A percentile compares a stretch with the other conserved stretches of the same genome.
Evolutionary conservation across 257 asterid genomes (phyloP).

Genomic region (Perilla frutescens): DNA sequence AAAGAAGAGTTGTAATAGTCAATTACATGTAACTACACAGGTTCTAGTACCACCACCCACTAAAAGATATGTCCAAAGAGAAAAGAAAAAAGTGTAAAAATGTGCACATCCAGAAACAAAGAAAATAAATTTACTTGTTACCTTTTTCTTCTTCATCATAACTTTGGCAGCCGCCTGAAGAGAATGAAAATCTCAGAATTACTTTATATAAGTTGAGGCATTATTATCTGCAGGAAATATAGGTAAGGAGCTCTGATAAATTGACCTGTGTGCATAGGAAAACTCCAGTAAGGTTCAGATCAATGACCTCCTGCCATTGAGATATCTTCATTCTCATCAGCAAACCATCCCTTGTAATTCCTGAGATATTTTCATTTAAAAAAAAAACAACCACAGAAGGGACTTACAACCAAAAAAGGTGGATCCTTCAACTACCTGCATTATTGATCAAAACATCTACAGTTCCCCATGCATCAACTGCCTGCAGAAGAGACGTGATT

Average conservation of each 20-base stretch:
- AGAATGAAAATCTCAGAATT: slow-evolving; percentile 37
- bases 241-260: slow-evolving; percentile 4
- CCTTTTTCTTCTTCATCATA: slow-evolving; percentile 99
- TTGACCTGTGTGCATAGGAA: slow-evolving; percentile 89
- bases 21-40: not conserved
- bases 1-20: not conserved
- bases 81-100: not conserved
- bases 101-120: slow-evolving; percentile 16
- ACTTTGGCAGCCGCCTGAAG: slow-evolving; percentile 95
- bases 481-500: slow-evolving; percentile 58
- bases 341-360: slow-evolving; percentile 92
- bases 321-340: slow-evolving; percentile 92
- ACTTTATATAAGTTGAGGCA: slow-evolving; percentile 20
- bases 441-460: slow-evolving; percentile 84
- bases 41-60: not conserved
- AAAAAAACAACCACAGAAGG: not conserved
- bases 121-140: slow-evolving; percentile 31
- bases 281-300: slow-evolving; percentile 93
- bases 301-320: slow-evolving; percentile 98
- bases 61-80: not conserved
- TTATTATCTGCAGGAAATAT: slow-evolving; percentile 8
- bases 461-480: slow-evolving; percentile 94
- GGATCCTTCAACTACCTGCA: slow-evolving; percentile 65
- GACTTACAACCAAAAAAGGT: slow-evolving; percentile 27
- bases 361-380: slow-evolving; percentile 46